Evolutionary conservation across 129 eudicot species (phyloP).

Genomic region (Lonicera japonica): DNA sequence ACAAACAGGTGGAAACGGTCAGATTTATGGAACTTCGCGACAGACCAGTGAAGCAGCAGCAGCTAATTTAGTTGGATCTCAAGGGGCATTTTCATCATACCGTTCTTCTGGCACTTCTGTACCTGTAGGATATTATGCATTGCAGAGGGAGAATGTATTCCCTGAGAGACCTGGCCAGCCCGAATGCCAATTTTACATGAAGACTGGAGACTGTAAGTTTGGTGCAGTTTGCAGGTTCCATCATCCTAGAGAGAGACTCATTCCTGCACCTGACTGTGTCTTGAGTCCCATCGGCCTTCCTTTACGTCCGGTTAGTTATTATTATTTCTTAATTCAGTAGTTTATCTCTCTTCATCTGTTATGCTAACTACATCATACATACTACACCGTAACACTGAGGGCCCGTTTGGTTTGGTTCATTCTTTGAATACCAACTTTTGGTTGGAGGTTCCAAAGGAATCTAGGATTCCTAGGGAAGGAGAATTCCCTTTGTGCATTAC

Average conservation of each 20-base stretch:
- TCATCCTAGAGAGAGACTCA: slow-evolving; percentile 81
- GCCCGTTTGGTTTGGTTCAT: not conserved
- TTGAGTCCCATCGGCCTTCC: slow-evolving; percentile 95
- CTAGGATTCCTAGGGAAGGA: too few species aligned
- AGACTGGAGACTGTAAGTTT: slow-evolving; percentile 99
- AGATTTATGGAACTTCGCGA: slow-evolving; percentile 42
- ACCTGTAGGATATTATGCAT: slow-evolving; percentile 75
- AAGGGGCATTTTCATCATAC: slow-evolving; percentile 45
- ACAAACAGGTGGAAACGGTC: slow-evolving; percentile 49
- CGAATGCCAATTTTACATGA: slow-evolving; percentile 94
- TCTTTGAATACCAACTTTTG: not conserved
- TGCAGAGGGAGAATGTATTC: slow-evolving; percentile 72
- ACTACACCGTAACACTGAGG: not conserved
- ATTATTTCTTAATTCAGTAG: not conserved
- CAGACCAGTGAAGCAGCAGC: slow-evolving; percentile 49
- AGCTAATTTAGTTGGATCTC: slow-evolving; percentile 23
- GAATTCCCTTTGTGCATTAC: too few species aligned
- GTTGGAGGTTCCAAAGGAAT: not conserved
- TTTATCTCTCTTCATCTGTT: not conserved
- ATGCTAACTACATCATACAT: not conserved
- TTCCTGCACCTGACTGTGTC: slow-evolving; percentile 82
- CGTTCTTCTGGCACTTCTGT: slow-evolving; percentile 32
- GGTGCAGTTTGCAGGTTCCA: slow-evolving; percentile 96
- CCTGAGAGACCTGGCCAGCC: slow-evolving; percentile 99
- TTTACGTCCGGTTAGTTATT: slow-evolving; percentile 72